A percentile compares a stretch with the other conserved stretches of the same genome.
phyloP scores from a whole-genome alignment of 306 rosid species.

The Rosa multiflora region DNA sequence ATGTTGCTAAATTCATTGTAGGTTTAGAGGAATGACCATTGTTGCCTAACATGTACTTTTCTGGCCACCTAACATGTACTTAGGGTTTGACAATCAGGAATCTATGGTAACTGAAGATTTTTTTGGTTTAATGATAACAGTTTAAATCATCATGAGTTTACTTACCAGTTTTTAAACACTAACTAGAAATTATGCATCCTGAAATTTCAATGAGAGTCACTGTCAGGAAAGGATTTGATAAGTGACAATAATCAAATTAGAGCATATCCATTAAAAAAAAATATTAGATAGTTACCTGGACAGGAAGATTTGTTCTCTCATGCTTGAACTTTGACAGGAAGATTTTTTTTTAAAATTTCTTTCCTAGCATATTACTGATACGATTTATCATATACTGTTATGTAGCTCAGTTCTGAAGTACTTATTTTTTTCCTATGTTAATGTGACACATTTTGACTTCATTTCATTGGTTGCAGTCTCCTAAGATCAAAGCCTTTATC shows the following conservation, averaged over 20 bases:
- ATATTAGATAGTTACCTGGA: neutral
- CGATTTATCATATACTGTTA: neutral
- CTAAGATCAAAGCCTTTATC: slow-evolving; percentile 80
- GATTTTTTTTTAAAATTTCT: neutral
- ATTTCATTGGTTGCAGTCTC: slow-evolving; percentile 67
- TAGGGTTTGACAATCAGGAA: neutral
- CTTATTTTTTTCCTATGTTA: neutral
- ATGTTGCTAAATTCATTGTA: neutral
- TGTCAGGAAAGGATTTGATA: neutral
- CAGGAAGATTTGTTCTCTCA: neutral
- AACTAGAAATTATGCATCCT: neutral
- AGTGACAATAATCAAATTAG: neutral
- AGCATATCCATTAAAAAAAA: neutral
- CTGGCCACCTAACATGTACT: neutral
- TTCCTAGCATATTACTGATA: neutral
- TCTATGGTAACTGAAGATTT: neutral
- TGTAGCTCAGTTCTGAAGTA: neutral
- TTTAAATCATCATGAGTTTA: neutral
- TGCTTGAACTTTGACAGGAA: neutral
- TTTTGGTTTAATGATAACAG: neutral
- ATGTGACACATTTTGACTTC: slow-evolving; percentile 7
- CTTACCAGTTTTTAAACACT: neutral
- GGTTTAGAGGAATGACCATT: neutral
- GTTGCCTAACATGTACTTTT: neutral
- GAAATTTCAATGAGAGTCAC: neutral